Evolutionary conservation across 2,329 filamentous ascomycete species (phyloP).

Genomic region (Diaporthe citriasiana): DNA sequence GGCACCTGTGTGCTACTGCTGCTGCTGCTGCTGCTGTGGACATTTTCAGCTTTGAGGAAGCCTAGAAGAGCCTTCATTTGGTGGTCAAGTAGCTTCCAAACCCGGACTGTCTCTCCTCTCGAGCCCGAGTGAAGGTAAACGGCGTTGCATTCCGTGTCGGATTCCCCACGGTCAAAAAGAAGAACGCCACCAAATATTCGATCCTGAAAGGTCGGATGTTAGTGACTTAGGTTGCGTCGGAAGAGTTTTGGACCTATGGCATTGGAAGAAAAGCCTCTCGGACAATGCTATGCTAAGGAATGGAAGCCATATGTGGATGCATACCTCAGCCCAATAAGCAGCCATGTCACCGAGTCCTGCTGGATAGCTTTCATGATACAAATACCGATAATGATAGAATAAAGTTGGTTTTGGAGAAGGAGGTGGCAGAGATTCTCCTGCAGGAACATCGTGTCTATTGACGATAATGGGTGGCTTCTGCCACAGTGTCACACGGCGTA

Average conservation of each 20-base stretch:
- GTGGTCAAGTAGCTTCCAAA: slow-evolving; percentile 4
- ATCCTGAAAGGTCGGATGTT: not conserved
- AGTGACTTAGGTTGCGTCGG: not conserved
- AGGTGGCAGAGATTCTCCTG: not conserved
- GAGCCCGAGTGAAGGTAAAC: not conserved
- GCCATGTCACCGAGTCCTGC: not conserved
- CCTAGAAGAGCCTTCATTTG: not conserved
- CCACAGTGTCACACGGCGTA: slow-evolving; percentile 6
- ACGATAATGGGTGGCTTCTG: not conserved
- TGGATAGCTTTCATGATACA: not conserved
- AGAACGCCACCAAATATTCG: slow-evolving; percentile 10
- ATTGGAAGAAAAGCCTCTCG: not conserved
- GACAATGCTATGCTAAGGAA: no score
- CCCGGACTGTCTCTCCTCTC: not conserved
- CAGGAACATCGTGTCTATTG: not conserved
- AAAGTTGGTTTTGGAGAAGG: not conserved
- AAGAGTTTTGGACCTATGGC: not conserved
- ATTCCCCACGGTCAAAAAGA: not conserved
- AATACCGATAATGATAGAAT: slow-evolving; percentile 1
- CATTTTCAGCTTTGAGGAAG: not conserved
- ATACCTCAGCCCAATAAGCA: slow-evolving; percentile 11
- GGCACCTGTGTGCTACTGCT: no score
- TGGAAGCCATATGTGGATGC: not conserved
- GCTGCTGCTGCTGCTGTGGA: not conserved
- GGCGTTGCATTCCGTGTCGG: slow-evolving; percentile 3